Conservation (phyloP, 2,329 filamentous ascomycete species). For the Chrysosporium queenslandicum region DNA sequence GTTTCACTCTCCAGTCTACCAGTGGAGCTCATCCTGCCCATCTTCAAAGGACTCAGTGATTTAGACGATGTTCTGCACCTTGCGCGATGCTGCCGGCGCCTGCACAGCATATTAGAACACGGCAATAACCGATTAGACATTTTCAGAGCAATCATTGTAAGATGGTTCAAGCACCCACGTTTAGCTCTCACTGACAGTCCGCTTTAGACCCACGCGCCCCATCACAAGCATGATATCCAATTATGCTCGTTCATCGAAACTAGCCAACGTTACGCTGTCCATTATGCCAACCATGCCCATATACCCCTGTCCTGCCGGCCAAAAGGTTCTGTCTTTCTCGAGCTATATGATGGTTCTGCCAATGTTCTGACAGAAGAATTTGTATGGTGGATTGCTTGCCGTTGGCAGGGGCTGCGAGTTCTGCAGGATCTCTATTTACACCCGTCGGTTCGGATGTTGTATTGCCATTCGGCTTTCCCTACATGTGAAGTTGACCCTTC, state of each 20-base stretch:
- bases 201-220: neutral
- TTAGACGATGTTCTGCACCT: constrained; percentile 3
- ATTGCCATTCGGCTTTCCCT: constrained; percentile 3
- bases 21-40: constrained; percentile 4
- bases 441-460: constrained; percentile 1
- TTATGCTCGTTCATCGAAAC: constrained; percentile 1
- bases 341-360: neutral
- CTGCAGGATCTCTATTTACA: constrained; percentile 10
- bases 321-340: neutral
- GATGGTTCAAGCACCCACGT: neutral
- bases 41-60: constrained; percentile 4
- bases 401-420: constrained; percentile 9
- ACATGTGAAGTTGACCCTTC: constrained; percentile 1
- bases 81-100: neutral
- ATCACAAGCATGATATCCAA: constrained; percentile 2
- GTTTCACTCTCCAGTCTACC: neutral
- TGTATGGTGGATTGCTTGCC: constrained; percentile 9
- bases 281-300: neutral
- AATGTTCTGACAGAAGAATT: constrained; percentile 8
- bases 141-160: constrained; percentile 8
- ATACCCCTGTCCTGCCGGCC: neutral
- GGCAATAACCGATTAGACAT: neutral
- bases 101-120: constrained; percentile 2
- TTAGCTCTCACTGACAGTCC: neutral
- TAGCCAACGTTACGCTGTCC: neutral